Conservation (phyloP, 108 stramenopile species). For the Cyclotella atomus region DNA sequence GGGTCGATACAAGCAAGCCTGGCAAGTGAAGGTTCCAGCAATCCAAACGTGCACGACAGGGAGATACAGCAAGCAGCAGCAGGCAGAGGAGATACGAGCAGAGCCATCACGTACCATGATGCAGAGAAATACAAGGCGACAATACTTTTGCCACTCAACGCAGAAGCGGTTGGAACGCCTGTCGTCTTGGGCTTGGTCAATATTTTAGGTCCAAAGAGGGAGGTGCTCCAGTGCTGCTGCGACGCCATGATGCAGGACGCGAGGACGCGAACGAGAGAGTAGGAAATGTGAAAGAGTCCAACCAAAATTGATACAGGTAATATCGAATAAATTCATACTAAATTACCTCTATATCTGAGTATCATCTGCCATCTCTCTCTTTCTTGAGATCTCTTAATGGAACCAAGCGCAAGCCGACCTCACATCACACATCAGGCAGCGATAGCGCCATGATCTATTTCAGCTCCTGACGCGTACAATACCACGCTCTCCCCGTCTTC, state of each 20-base stretch:
- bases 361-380: too few species aligned
- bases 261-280: too few species aligned
- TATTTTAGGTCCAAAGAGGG: conserved; percentile 39
- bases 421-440: too few species aligned
- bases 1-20: neutral
- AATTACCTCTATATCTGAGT: too few species aligned
- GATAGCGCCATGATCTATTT: too few species aligned
- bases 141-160: conserved; percentile 57
- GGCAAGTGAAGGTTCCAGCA: neutral
- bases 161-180: conserved; percentile 34
- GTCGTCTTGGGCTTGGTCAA: conserved; percentile 35
- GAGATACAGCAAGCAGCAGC: neutral
- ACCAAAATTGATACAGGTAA: too few species aligned
- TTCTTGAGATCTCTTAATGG: too few species aligned
- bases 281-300: too few species aligned
- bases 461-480: too few species aligned
- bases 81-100: neutral
- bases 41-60: neutral
- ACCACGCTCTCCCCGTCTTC: too few species aligned
- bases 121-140: conserved; percentile 74
- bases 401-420: too few species aligned
- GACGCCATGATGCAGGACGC: neutral
- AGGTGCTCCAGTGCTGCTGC: conserved; percentile 14
- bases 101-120: conserved; percentile 28
- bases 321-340: too few species aligned